Evolutionary conservation across 306 rosid genomes (phyloP), one percentile per base, ranked within the genome.

Genomic region (Trifolium pratense): DNA sequence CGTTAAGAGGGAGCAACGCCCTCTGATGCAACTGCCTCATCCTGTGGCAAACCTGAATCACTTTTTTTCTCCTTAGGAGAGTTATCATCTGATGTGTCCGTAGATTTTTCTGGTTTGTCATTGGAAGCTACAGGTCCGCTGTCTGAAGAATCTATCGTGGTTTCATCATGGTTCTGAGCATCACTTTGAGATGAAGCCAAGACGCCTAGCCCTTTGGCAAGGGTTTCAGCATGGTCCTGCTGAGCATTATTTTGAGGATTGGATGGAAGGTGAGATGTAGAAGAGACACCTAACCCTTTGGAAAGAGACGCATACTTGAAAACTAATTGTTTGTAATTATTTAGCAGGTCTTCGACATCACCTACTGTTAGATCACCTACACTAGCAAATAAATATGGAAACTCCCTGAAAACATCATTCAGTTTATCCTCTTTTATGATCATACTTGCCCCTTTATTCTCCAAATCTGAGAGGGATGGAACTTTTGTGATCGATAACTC

Each of bases 401-500:
- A 88, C 61, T 86, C 91, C 68, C 61, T 71, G 75, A 95, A 95
- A 64, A 83, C 88, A 78, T 90, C 95, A 79, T 80, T 84, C 68
- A 34, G 83, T 79, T 73, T 82, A 26, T 91, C 86, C 79, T 95
- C 96, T 78, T 88, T 91, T 53, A 88, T 78, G 55, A 95, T 87
- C 79, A 87, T 70, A 51, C 67, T 69, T 55, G 95, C 98, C 20
- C 97, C 98, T 87, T 87, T 91, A 70, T 84, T 85, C 84, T 95
- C 99, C 89, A 95, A 82, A 84, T 91, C 97, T 1, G 93, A 85
- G 81, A 92, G 96, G 71, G 97, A 90, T 53, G 91, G 92, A 82
- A 81, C 83, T 78, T 90, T 83, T 37, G 81, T 26, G 21, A 88
- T 80, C 31, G 73, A 71, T 67, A 40, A 84, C 72, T 81, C 78